phyloP scores from a whole-genome alignment of 2,329 filamentous ascomycete species.

The Colletotrichum lentis region DNA sequence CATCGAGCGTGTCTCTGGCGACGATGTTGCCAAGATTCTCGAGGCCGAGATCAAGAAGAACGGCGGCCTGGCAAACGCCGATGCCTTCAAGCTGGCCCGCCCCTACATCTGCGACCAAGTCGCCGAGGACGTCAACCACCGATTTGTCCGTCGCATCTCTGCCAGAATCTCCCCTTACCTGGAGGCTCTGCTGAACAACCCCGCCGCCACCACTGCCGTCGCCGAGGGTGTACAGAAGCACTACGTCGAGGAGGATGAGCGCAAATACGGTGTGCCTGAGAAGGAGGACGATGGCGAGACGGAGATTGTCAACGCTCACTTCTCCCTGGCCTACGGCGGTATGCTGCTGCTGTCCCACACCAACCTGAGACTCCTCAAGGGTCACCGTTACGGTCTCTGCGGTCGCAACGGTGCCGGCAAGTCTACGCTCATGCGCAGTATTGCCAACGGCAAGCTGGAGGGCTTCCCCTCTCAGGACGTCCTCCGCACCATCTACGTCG shows the following conservation, averaged over 20 bases:
- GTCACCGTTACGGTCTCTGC: slow-evolving; percentile 95
- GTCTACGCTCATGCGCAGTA: slow-evolving; percentile 98
- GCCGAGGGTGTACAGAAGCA: slow-evolving; percentile 77
- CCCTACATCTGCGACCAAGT: slow-evolving; percentile 85
- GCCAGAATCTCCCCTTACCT: slow-evolving; percentile 78
- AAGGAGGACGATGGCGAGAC: slow-evolving; percentile 91
- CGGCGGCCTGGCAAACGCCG: slow-evolving; percentile 68
- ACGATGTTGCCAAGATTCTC: slow-evolving; percentile 78
- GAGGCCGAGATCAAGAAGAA: slow-evolving; percentile 78
- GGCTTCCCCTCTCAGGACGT: slow-evolving; percentile 94
- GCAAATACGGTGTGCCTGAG: slow-evolving; percentile 83
- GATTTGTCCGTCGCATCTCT: slow-evolving; percentile 77
- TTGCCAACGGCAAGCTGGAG: slow-evolving; percentile 93
- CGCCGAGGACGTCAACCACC: slow-evolving; percentile 85
- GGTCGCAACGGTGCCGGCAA: slow-evolving; percentile 98
- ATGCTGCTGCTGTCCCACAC: slow-evolving; percentile 97
- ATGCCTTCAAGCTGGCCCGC: slow-evolving; percentile 73
- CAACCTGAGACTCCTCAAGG: slow-evolving; percentile 92
- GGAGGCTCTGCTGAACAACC: slow-evolving; percentile 69
- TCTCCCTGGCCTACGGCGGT: slow-evolving; percentile 96
- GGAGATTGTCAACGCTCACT: slow-evolving; percentile 97
- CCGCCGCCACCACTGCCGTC: slow-evolving; percentile 68
- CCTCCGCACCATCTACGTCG: slow-evolving; percentile 95
- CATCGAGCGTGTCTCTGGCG: slow-evolving; percentile 71
- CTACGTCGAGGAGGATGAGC: slow-evolving; percentile 84